Conservation (phyloP, 2,329 filamentous ascomycete species). For the Aschersonia sp. region DNA sequence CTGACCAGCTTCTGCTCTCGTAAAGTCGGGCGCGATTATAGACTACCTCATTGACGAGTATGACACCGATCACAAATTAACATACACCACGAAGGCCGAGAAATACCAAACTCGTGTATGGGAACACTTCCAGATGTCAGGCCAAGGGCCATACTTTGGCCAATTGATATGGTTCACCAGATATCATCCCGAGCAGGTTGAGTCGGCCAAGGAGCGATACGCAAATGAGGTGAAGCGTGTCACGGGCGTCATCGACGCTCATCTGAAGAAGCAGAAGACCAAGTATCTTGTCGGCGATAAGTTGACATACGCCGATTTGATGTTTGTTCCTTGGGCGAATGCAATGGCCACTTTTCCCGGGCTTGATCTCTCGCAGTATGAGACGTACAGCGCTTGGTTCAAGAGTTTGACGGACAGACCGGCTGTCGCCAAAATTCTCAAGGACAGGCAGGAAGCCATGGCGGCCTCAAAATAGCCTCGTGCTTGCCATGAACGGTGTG, state of each 20-base stretch:
- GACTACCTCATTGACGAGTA: conserved; percentile 11
- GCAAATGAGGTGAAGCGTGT: conserved; percentile 13
- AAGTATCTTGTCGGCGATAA: conserved; percentile 10
- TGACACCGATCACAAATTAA: conserved; percentile 7
- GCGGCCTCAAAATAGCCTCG: conserved; percentile 12
- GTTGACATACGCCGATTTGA: conserved; percentile 12
- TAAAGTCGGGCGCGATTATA: conserved; percentile 11
- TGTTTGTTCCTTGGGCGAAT: conserved; percentile 10
- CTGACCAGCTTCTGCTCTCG: background rate
- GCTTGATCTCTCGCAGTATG: background rate
- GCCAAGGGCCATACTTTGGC: conserved; percentile 17
- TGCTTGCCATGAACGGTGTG: too few relatives aligned
- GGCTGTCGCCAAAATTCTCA: conserved; percentile 1
- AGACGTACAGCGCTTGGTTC: conserved; percentile 3
- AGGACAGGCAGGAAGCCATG: conserved; percentile 1
- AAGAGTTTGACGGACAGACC: conserved; percentile 1
- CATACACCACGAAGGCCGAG: conserved; percentile 4
- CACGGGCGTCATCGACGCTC: conserved; percentile 11
- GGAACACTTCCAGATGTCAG: conserved; percentile 10
- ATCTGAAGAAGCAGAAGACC: conserved; percentile 8
- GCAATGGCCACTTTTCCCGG: background rate
- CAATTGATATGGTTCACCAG: conserved; percentile 10
- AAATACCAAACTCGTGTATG: conserved; percentile 6
- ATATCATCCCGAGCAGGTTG: conserved; percentile 11
- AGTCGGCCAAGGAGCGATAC: conserved; percentile 14